Evolutionary conservation across 495 filamentous ascomycete species (phyloP).

Genomic region (Baudoinia panamericana): DNA sequence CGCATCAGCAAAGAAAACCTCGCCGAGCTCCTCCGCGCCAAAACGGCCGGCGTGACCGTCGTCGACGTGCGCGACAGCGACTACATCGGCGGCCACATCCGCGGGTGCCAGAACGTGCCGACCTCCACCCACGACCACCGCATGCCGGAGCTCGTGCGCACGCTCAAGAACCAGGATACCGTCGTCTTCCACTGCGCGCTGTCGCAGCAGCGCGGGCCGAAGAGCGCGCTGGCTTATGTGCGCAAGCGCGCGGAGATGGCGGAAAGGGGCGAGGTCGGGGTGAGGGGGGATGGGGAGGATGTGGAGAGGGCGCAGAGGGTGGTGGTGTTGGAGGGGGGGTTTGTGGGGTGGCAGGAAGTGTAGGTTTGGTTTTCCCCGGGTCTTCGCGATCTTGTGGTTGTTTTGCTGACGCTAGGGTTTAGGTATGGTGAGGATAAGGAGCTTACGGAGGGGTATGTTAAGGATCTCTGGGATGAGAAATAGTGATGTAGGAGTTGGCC

Average conservation of each 20-base stretch:
- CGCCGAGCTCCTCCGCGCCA: constrained; percentile 40
- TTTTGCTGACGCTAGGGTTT: neutral
- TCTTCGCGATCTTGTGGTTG: constrained; percentile 22
- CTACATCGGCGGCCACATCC: constrained; percentile 86
- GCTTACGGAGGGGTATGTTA: constrained; percentile 74
- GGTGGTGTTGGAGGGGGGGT: constrained; percentile 71
- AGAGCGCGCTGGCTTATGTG: constrained; percentile 55
- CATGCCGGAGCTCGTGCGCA: constrained; percentile 69
- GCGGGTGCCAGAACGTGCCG: constrained; percentile 57
- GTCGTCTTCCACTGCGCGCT: constrained; percentile 96
- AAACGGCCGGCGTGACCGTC: constrained; percentile 49
- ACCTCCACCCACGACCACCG: constrained; percentile 55
- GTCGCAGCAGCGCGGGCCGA: constrained; percentile 72
- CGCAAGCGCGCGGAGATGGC: constrained; percentile 44
- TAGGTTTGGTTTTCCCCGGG: constrained; percentile 27
- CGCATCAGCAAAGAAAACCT: constrained; percentile 53
- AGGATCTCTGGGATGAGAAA: constrained; percentile 60
- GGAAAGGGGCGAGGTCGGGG: constrained; percentile 29
- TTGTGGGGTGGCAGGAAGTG: constrained; percentile 82
- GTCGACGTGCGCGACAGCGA: constrained; percentile 88
- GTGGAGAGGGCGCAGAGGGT: constrained; percentile 42
- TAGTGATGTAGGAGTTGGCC: too few species aligned
- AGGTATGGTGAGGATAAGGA: constrained; percentile 57
- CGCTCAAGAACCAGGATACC: constrained; percentile 59
- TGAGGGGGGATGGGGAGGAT: constrained; percentile 17